phyloP scores from a whole-genome alignment of 176 grass and related monocot genomes.

The Miscanthus lutarioriparius region DNA sequence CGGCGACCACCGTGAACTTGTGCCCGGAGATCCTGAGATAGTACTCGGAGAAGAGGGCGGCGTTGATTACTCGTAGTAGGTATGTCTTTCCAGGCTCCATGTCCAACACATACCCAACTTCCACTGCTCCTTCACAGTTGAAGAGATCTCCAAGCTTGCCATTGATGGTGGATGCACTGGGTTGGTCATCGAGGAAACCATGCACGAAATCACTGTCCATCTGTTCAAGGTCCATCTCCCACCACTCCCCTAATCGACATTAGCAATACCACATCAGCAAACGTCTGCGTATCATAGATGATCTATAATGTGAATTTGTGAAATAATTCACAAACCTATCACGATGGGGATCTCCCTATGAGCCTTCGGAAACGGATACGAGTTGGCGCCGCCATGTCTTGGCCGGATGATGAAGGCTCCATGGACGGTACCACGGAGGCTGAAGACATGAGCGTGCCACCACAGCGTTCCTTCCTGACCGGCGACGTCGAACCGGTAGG shows the following conservation, averaged over 20 bases:
- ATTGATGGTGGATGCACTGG: neutral
- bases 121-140: neutral
- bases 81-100: constrained; percentile 12
- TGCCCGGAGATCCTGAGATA: constrained; percentile 20
- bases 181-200: too few relatives aligned
- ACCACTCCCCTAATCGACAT: constrained; percentile 1
- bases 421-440: constrained; percentile 3
- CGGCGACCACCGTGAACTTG: constrained; percentile 25
- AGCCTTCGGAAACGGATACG: neutral
- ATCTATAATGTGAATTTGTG: too few relatives aligned
- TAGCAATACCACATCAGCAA: too few relatives aligned
- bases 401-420: neutral
- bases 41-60: constrained; percentile 20
- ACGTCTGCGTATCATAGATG: too few relatives aligned
- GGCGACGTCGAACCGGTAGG: constrained; percentile 16
- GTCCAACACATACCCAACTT: constrained; percentile 11
- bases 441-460: constrained; percentile 35
- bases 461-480: constrained; percentile 37
- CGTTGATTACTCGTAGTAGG: constrained; percentile 2
- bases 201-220: neutral
- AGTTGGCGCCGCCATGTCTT: neutral
- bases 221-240: neutral
- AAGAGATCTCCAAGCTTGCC: constrained; percentile 38
- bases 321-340: neutral
- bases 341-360: neutral